These are phyloP conservation scores for Dipodascus albidus DNA, from an alignment of 805 yeast genomes.

Conservation along the genomic window DNA sequence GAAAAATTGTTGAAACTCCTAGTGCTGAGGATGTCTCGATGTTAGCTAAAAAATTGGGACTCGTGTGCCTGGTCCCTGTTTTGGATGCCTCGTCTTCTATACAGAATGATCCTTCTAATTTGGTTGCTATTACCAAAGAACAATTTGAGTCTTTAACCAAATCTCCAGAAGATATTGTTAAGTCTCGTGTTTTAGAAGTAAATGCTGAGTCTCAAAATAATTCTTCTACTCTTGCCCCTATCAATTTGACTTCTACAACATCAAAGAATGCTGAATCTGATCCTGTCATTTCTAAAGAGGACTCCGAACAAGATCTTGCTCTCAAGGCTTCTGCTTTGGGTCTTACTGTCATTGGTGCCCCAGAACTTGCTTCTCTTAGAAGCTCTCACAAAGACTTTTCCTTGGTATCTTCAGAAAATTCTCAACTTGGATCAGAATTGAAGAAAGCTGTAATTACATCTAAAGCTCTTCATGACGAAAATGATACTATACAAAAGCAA, in stretches of 20 bases:
- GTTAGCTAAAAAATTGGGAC: conserved; percentile 19
- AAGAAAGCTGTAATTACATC: background rate
- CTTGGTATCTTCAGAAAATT: background rate
- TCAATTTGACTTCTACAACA: background rate
- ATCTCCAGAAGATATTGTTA: background rate
- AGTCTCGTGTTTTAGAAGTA: background rate
- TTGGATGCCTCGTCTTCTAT: background rate
- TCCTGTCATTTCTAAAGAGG: background rate
- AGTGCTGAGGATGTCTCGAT: conserved; percentile 17
- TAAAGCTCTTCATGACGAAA: background rate
- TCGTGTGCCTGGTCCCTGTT: conserved; percentile 5
- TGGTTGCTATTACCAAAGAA: background rate
- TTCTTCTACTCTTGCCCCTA: background rate
- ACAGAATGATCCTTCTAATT: background rate
- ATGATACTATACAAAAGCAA: background rate
- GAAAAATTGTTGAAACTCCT: conserved; percentile 23
- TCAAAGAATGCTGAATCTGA: background rate
- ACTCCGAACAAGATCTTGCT: background rate
- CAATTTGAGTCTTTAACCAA: background rate
- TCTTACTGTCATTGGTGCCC: background rate
- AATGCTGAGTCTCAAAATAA: background rate
- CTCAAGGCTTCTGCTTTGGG: background rate
- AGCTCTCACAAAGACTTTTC: background rate
- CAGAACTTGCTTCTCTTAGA: background rate
- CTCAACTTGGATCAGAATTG: background rate